Evolutionary conservation across 176 grass and related monocot genomes (phyloP), one percentile per base, ranked within the genome.

Genomic region (Bothriochloa decipiens): DNA sequence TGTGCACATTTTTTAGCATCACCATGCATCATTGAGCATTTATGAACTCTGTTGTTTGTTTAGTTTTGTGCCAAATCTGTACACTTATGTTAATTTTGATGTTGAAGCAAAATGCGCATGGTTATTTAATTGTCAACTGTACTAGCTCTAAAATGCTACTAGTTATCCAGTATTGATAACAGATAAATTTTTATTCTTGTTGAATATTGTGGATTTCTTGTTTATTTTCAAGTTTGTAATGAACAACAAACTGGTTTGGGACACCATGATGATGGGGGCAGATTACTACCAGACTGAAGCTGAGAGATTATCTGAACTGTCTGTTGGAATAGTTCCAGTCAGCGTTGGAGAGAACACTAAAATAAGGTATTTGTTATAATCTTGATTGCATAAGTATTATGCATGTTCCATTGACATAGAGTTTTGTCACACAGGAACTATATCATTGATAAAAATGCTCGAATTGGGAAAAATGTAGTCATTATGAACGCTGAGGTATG

Each of bases 181-280:
- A 1, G 10, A 18, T 23, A n/a, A n/a, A 12, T 29, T 71, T 80
- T 39, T 26, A 0, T 70, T 60, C 3, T 80, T 36, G 22, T 60
- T 68, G 7, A 76, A 82, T 26, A 8, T 45, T 71, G 23, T 50
- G 39, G 0, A 50, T 43, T 86, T 7, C 16, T 70, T 41, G 40
- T 71, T 53, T 80, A 23, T 80, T 37, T 37, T 89, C 15, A 70
- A 52, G 4, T 32, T n/a, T 29, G 15, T 73, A 10, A 70, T 16
- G 3, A 45, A 74, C 32, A 66, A 72, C 22, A 11, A 86, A 79
- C 57, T 67, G 18, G 65, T 88, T 39, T 86, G 92, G 93, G 88
- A 95, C 64, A 90, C 93, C 41, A 95, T 95, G 93, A 92, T 95
- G 93, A 88, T 95, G 88, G 90, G 93, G 65, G 90, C 93, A 92